These are phyloP conservation scores for Penicillium brasilianum DNA, from an alignment of 2,329 filamentous ascomycete genomes.

Conservation along the genomic window DNA sequence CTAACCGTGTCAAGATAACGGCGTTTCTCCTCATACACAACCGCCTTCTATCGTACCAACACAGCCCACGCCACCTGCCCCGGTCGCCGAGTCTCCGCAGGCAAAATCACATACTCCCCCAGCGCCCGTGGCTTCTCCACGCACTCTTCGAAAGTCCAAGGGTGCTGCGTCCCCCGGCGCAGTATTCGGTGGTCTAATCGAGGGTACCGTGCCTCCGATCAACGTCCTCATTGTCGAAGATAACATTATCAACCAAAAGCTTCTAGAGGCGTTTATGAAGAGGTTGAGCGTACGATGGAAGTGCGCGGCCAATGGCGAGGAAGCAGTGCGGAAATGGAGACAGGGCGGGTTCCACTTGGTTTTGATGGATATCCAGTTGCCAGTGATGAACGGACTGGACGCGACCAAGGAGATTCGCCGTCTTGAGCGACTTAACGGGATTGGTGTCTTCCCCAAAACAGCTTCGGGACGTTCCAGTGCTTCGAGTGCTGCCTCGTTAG, in stretches of 20 bases:
- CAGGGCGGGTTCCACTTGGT: constrained; percentile 93
- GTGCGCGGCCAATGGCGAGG: constrained; percentile 93
- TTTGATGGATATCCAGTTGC: constrained; percentile 97
- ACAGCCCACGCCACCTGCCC: constrained; percentile 43
- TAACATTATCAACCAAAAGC: constrained; percentile 94
- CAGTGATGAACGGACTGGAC: constrained; percentile 93
- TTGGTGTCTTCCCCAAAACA: constrained; percentile 83
- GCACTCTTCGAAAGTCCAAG: constrained; percentile 46
- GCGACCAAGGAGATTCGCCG: constrained; percentile 93
- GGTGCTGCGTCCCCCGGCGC: constrained; percentile 38
- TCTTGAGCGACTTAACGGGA: constrained; percentile 86
- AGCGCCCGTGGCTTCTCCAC: constrained; percentile 55
- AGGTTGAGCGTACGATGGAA: constrained; percentile 94
- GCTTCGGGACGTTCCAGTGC: constrained; percentile 59
- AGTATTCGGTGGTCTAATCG: constrained; percentile 68
- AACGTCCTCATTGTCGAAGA: constrained; percentile 98
- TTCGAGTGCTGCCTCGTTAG: constrained; percentile 32
- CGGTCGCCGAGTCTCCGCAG: constrained; percentile 45
- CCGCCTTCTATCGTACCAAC: constrained; percentile 30
- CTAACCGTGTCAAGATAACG: constrained; percentile 33
- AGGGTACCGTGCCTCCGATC: constrained; percentile 87
- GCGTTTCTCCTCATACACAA: constrained; percentile 34
- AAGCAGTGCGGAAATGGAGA: constrained; percentile 93
- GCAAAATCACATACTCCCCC: constrained; percentile 43
- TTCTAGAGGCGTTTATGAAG: constrained; percentile 95